Conservation (phyloP, 2,329 filamentous ascomycete genomes). For the Talaromyces sp. region DNA sequence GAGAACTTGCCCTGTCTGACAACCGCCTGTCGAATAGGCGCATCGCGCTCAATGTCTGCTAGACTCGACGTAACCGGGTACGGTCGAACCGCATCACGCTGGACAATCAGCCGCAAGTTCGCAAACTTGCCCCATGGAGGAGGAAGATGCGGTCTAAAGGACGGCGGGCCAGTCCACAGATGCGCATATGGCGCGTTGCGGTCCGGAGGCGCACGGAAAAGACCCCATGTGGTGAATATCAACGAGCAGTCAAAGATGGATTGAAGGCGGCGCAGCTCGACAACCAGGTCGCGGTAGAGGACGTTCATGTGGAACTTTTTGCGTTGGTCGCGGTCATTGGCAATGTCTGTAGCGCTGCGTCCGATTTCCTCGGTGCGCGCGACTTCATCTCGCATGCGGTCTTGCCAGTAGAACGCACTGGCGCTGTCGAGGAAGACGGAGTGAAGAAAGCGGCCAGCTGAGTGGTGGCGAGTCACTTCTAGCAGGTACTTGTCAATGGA, state of each 20-base stretch:
- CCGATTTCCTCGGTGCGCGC: slow-evolving; percentile 36
- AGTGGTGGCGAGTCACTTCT: slow-evolving; percentile 38
- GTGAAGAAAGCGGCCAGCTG: slow-evolving; percentile 43
- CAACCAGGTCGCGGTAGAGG: slow-evolving; percentile 26
- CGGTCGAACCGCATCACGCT: slow-evolving; percentile 29
- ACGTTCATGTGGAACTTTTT: slow-evolving; percentile 27
- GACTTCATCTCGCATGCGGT: slow-evolving; percentile 42
- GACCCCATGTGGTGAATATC: slow-evolving; percentile 33
- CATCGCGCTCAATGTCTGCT: slow-evolving; percentile 30
- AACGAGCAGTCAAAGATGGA: slow-evolving; percentile 34
- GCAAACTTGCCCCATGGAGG: slow-evolving; percentile 37
- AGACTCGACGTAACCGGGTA: slow-evolving; percentile 31
- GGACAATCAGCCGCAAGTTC: slow-evolving; percentile 32
- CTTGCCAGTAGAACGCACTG: slow-evolving; percentile 53
- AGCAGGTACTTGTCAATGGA: slow-evolving; percentile 50
- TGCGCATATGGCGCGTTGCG: slow-evolving; percentile 16
- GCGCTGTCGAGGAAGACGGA: slow-evolving; percentile 53
- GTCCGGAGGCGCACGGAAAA: slow-evolving; percentile 5
- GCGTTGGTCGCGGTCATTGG: slow-evolving; percentile 22
- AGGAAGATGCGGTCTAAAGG: slow-evolving; percentile 31
- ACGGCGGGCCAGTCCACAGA: slow-evolving; percentile 16
- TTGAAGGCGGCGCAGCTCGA: slow-evolving; percentile 32
- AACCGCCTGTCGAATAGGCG: slow-evolving; percentile 30
- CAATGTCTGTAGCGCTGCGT: slow-evolving; percentile 22
- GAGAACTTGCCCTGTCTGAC: slow-evolving; percentile 31